Conservation (phyloP, 495 filamentous ascomycete species). For the Pseudoneurospora amorphoporcata region DNA sequence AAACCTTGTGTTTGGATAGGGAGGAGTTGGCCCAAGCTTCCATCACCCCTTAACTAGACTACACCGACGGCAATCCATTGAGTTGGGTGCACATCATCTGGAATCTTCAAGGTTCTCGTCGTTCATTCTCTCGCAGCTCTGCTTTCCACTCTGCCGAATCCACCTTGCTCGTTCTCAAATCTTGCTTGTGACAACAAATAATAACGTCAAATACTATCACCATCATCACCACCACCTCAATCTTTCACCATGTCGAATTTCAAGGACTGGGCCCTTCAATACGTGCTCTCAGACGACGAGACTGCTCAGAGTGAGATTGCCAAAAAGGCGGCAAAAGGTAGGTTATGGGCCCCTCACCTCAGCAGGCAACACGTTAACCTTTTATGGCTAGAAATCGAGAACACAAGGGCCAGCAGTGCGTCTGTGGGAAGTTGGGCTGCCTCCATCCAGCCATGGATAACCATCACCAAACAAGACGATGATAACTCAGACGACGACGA, state of each 20-base stretch:
- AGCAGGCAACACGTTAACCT: not conserved
- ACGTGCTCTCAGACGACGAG: conserved; percentile 37
- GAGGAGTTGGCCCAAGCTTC: not conserved
- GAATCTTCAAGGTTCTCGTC: not conserved
- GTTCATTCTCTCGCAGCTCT: not conserved
- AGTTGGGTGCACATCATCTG: not conserved
- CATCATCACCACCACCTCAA: not conserved
- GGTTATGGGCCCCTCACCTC: not conserved
- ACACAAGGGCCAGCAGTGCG: conserved; percentile 28
- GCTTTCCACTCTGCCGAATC: not conserved
- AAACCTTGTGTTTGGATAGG: not conserved
- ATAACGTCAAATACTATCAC: not conserved
- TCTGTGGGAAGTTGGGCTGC: conserved; percentile 38
- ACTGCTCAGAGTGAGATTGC: conserved; percentile 21
- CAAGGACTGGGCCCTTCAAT: conserved; percentile 36
- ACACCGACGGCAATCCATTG: not conserved
- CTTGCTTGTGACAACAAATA: not conserved
- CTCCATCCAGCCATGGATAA: conserved; percentile 40
- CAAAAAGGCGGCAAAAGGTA: conserved; percentile 32
- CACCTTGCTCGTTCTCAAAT: not conserved
- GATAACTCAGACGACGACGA: conserved; percentile 10
- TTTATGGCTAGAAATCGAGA: conserved; percentile 28
- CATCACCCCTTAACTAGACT: not conserved
- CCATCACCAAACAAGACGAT: conserved; percentile 11
- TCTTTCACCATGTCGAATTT: conserved; percentile 30